Evolutionary conservation across 805 yeast species (phyloP).

Genomic region (Kazachstania taianensis): DNA sequence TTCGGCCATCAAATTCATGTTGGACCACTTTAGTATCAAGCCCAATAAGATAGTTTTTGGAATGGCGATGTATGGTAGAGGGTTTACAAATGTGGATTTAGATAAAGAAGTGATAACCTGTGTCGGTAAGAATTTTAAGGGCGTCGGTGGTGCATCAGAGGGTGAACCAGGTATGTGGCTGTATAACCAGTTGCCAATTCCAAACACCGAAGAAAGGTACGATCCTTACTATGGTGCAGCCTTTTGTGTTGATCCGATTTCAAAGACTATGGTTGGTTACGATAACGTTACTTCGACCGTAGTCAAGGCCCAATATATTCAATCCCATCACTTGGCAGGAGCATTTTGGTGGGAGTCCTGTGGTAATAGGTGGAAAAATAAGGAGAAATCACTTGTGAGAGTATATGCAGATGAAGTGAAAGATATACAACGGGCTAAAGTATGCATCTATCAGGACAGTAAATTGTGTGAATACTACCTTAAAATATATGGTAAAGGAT

Average conservation of each 20-base stretch:
- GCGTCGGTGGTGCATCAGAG: slow-evolving; percentile 35
- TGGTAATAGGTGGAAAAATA: slow-evolving; percentile 44
- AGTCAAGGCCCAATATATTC: slow-evolving; percentile 52
- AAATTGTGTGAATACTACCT: background rate
- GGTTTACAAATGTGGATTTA: slow-evolving; percentile 35
- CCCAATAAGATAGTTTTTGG: slow-evolving; percentile 59
- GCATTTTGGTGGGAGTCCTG: slow-evolving; percentile 94
- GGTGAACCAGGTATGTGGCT: slow-evolving; percentile 45
- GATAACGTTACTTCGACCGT: slow-evolving; percentile 50
- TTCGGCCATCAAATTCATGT: slow-evolving; percentile 37
- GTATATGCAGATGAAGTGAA: slow-evolving; percentile 17
- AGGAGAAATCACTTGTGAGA: slow-evolving; percentile 33
- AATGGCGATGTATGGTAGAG: slow-evolving; percentile 77
- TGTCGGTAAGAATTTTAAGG: slow-evolving; percentile 34
- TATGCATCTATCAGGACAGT: background rate
- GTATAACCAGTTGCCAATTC: slow-evolving; percentile 45
- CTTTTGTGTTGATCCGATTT: slow-evolving; percentile 35
- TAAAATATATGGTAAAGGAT: background rate
- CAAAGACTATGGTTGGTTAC: slow-evolving; percentile 43
- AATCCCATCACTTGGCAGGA: slow-evolving; percentile 49
- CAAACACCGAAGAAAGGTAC: slow-evolving; percentile 35
- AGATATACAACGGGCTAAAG: background rate
- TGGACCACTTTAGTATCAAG: slow-evolving; percentile 31
- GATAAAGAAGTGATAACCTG: slow-evolving; percentile 5
- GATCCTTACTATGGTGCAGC: slow-evolving; percentile 48